Percentiles rank a stretch among this genome's conserved stretches.
Evolutionary conservation across 1,139 yeast species (phyloP).

Genomic region (Lodderomyces beijingensis): DNA sequence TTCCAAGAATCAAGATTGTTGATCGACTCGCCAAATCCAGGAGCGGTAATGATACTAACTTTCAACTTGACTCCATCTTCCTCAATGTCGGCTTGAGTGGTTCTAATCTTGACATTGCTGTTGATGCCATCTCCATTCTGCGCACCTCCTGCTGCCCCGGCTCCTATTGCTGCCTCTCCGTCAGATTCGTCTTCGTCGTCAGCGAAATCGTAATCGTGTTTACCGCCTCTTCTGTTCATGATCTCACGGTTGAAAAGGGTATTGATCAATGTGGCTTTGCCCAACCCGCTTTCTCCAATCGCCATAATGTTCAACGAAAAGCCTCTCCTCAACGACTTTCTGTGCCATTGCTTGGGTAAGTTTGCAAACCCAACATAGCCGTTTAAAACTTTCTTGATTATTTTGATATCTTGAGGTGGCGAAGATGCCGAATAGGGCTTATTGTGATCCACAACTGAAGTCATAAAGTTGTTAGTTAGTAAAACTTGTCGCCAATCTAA

Average conservation of each 20-base stretch:
- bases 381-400: slow-evolving; percentile 77
- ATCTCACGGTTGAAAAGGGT: slow-evolving; percentile 83
- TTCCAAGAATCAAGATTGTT: slow-evolving; percentile 89
- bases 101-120: slow-evolving; percentile 53
- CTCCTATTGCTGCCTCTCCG: slow-evolving; percentile 4
- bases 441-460: neutral
- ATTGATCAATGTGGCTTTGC: slow-evolving; percentile 88
- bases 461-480: neutral
- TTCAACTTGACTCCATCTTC: slow-evolving; percentile 91
- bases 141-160: slow-evolving; percentile 9
- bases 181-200: slow-evolving; percentile 9
- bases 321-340: slow-evolving; percentile 92
- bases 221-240: slow-evolving; percentile 25
- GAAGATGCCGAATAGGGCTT: neutral
- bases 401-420: slow-evolving; percentile 34
- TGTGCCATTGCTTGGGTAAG: slow-evolving; percentile 98
- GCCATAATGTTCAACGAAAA: slow-evolving; percentile 85
- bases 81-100: slow-evolving; percentile 70
- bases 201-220: slow-evolving; percentile 2
- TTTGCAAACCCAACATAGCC: slow-evolving; percentile 98
- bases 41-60: slow-evolving; percentile 82
- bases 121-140: slow-evolving; percentile 19
- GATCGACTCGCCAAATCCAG: slow-evolving; percentile 91
- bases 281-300: slow-evolving; percentile 90
- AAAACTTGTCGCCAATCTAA: too few relatives aligned